Conservation (phyloP, 208 protist species). For the Kentomonas sorsogonicus region DNA sequence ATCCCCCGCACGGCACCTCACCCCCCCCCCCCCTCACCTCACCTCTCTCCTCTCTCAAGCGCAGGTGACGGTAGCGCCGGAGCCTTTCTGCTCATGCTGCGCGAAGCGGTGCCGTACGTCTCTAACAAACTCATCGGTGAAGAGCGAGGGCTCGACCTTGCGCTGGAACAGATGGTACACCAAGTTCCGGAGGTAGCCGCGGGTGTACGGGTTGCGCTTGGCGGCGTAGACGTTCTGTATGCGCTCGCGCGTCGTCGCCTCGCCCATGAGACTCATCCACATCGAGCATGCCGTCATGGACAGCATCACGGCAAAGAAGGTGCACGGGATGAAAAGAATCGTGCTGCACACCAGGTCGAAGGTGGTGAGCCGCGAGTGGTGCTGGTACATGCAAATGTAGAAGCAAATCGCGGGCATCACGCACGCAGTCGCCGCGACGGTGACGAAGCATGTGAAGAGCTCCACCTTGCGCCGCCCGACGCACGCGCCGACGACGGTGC, state of each 20-base stretch:
- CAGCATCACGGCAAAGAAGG: conserved; percentile 19
- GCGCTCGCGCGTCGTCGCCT: conserved; percentile 66
- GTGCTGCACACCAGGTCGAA: conserved; percentile 11
- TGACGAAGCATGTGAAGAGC: conserved; percentile 60
- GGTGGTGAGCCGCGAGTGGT: conserved; percentile 18
- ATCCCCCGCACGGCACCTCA: too few species aligned
- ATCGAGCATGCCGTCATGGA: conserved; percentile 28
- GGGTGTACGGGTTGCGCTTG: conserved; percentile 67
- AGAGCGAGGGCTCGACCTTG: conserved; percentile 34
- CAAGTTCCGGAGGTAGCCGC: conserved; percentile 48
- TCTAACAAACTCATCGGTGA: conserved; percentile 72
- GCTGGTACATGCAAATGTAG: conserved; percentile 18
- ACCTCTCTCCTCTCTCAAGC: too few species aligned
- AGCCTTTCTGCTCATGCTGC: too few species aligned
- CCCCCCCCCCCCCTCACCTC: too few species aligned
- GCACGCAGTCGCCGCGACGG: conserved; percentile 17
- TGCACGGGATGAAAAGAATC: conserved; percentile 15
- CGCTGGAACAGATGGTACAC: conserved; percentile 35
- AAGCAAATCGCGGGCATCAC: conserved; percentile 27
- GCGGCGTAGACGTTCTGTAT: conserved; percentile 55
- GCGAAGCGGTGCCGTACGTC: too few species aligned
- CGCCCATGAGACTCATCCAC: conserved; percentile 22
- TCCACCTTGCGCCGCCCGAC: conserved; percentile 67
- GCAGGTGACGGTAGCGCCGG: conserved; percentile 25
- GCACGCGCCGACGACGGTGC: conserved; percentile 75